Evolutionary conservation across 139 green algal species (phyloP), one percentile per base, ranked within the genome.

Genomic region (Coelastrella sp.): DNA sequence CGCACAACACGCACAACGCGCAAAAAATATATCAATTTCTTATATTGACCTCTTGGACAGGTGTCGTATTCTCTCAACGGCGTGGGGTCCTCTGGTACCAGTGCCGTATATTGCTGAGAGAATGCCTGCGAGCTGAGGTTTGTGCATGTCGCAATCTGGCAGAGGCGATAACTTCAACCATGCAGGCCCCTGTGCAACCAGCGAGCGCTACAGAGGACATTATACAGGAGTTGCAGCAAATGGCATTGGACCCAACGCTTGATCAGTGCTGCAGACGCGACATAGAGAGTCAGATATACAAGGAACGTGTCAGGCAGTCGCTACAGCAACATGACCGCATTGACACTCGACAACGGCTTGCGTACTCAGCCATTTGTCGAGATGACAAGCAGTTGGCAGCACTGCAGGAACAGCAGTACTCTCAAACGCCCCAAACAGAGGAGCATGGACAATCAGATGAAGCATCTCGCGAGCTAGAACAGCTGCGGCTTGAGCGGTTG

Each of bases 181-280:
- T 70, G 24, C 70, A 75, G 20, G 15, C 14, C 7, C 24, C 7
- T 22, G 22, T 22, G 61, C 61, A 59, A n/a, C 15, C 82, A 35
- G 82, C 24, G 49, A 73, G 70, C 25, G 80, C 82, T 14, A 22
- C 74, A 4, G n/a, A 57, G 68, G 17, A 27, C 15, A 76, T 81
- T 35, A 65, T 92, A 24, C 5, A 14, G 7, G 84, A 90, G n/a
- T 17, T 90, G 17, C 73, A 92, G 20, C 73, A 57, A 7, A 78
- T 83, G 84, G 61, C 85, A 10, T 61, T 89, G 8, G 73, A 84
- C 59, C 87, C 68, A 11, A 85, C 61, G 25, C 81, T 87, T 14
- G 68, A 82, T 35, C 68, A n/a, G 78, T 87, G 78, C 68, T 90
- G 80, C 89, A 80, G 85, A 75, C 80, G 81, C 72, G 88, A 91